Percentiles rank a stretch among this genome's conserved stretches.
phyloP scores from a whole-genome alignment of 2,329 filamentous ascomycete species.

The Diaporthe australafricana region DNA sequence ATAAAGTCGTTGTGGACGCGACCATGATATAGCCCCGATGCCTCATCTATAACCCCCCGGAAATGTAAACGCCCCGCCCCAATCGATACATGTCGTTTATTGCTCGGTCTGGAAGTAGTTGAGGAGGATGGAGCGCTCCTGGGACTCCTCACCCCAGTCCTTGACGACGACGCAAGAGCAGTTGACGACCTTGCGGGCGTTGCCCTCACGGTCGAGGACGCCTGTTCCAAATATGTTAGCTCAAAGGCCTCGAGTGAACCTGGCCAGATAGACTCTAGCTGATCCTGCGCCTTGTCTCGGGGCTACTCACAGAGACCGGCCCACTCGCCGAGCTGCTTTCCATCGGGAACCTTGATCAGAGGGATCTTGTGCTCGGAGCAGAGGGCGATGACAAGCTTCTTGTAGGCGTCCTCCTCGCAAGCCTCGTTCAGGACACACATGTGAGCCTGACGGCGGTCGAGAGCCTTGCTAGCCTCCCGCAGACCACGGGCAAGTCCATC shows the following conservation, averaged over 20 bases:
- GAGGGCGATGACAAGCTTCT: slow-evolving; percentile 99
- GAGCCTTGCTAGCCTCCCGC: slow-evolving; percentile 97
- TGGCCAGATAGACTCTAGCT: not conserved
- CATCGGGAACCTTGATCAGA: slow-evolving; percentile 99
- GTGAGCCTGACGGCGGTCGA: slow-evolving; percentile 98
- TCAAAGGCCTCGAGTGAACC: not conserved
- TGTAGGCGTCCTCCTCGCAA: slow-evolving; percentile 99
- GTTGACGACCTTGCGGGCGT: slow-evolving; percentile 99
- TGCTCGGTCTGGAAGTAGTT: slow-evolving; percentile 99
- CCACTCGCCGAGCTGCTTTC: slow-evolving; percentile 99
- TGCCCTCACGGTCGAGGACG: slow-evolving; percentile 98
- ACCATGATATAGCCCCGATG: slow-evolving; percentile 47
- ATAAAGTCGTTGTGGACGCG: slow-evolving; percentile 50
- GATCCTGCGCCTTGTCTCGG: not conserved
- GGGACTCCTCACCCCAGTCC: slow-evolving; percentile 99
- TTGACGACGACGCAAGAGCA: slow-evolving; percentile 99
- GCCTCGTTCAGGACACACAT: slow-evolving; percentile 99
- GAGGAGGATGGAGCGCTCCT: slow-evolving; percentile 98
- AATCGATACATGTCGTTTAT: slow-evolving; percentile 57
- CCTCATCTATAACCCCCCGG: slow-evolving; percentile 50
- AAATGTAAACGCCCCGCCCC: slow-evolving; percentile 37
- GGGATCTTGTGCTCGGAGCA: slow-evolving; percentile 99
- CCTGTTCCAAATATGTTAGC: slow-evolving; percentile 63
- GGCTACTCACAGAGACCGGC: slow-evolving; percentile 93
- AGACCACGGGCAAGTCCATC: slow-evolving; percentile 98